Base-by-base conservation (phyloP, 345 rosid genomes). In the Angophora floribunda region DNA sequence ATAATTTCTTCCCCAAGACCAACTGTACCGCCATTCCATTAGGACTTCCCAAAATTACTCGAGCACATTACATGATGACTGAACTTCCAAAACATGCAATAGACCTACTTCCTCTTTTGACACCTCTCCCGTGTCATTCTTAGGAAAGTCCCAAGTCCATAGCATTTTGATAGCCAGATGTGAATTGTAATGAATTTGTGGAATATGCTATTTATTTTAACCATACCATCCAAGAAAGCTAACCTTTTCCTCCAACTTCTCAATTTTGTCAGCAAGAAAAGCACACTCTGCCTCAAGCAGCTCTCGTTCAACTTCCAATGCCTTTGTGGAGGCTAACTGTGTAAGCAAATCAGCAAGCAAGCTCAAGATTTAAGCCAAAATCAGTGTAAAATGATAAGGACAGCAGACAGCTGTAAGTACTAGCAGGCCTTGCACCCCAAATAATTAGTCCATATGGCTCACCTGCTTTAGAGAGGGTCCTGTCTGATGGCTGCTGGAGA, bases 221-320 rank as follows among this genome's bases (percentile, higher is more conserved):
- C 80, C 82, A 75, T 36, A 2, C 47, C 82, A 36, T 36, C 49
- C 52, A 45, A 89, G 86, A 90, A 86, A 90, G 86, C 95, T 88
- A 90, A 96, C 99, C 99, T 96, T 95, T 87, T 94, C 95, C 91
- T 95, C 96, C 91, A 95, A 91, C 78, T 89, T 91, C 85, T 86
- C 90, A 85, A 94, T 92, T 90, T 96, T 96, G 90, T 96, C 97
- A 88, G 93, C 89, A 67, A 96, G 86, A 89, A 95, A 91, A 87
- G 96, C 93, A 92, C 91, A 91, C 91, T 97, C 99, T 32, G 95
- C 96, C 89, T 96, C 96, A 85, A 96, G 96, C 88, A 96, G 91
- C 92, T 96, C 97, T 86, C 89, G 93, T 86, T 93, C 98, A 88
- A 94, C 94, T 87, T 92, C 93, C 89, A 90, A 92, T 90, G 96